Percentiles rank a stretch among this genome's conserved stretches.
phyloP scores from a whole-genome alignment of 2,329 filamentous ascomycete species.

The Cryphonectria nitschkei region DNA sequence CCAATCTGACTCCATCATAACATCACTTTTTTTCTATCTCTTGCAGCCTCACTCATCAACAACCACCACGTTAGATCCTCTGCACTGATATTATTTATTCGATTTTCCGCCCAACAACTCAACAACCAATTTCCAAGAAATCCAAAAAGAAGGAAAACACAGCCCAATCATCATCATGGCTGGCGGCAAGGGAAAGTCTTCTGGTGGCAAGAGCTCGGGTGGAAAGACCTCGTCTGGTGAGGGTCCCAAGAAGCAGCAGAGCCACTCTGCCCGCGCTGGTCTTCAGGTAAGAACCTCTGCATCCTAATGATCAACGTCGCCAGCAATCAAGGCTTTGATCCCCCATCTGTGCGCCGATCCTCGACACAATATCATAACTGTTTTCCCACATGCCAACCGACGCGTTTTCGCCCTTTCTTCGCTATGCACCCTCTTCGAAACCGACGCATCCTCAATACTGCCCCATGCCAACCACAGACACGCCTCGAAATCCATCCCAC shows the following conservation, averaged over 20 bases:
- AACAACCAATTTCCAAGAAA: neutral
- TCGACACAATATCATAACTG: conserved; percentile 18
- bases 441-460: neutral
- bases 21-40: neutral
- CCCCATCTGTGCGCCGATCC: conserved; percentile 28
- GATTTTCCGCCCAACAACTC: neutral
- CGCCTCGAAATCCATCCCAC: neutral
- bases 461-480: neutral
- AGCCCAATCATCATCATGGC: conserved; percentile 53
- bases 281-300: conserved; percentile 75
- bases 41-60: neutral
- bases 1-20: conserved; percentile 7
- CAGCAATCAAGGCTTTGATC: conserved; percentile 12
- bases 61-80: neutral
- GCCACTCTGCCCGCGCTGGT: conserved; percentile 93
- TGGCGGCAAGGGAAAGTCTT: conserved; percentile 92
- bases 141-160: neutral
- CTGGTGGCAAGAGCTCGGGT: conserved; percentile 84
- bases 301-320: conserved; percentile 5
- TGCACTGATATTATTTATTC: neutral
- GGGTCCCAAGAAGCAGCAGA: conserved; percentile 83
- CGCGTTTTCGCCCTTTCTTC: conserved; percentile 20
- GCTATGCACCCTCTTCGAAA: neutral
- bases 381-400: conserved; percentile 19
- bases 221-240: conserved; percentile 71